A percentile compares a stretch with the other conserved stretches of the same genome.
Conservation (phyloP, 805 yeast genomes). For the Hemisphaericaspora nanyangensis region DNA sequence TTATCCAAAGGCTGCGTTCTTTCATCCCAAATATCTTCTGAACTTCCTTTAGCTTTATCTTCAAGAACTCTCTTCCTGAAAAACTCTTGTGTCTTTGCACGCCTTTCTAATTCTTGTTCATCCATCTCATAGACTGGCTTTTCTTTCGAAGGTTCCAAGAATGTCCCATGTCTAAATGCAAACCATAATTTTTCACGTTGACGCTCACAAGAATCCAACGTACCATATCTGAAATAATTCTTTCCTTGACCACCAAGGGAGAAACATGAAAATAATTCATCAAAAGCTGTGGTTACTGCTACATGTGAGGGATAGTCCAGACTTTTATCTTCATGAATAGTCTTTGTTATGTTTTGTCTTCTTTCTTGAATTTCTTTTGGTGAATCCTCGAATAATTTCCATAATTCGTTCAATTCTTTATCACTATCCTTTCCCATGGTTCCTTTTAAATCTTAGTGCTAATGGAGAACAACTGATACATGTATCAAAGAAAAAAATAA, state of each 20-base stretch:
- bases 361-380: slow-evolving; percentile 24
- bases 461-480: no score
- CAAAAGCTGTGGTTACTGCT: slow-evolving; percentile 67
- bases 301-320: slow-evolving; percentile 30
- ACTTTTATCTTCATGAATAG: slow-evolving; percentile 17
- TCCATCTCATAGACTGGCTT: slow-evolving; percentile 16
- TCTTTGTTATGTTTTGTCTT: slow-evolving; percentile 19
- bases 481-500: background rate
- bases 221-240: slow-evolving; percentile 80
- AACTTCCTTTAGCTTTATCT: slow-evolving; percentile 63
- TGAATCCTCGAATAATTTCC: slow-evolving; percentile 28
- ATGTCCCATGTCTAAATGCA: slow-evolving; percentile 56
- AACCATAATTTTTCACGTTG: slow-evolving; percentile 77
- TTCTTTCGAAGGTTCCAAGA: slow-evolving; percentile 15
- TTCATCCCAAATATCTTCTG: slow-evolving; percentile 81
- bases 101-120: slow-evolving; percentile 46
- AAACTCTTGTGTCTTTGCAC: slow-evolving; percentile 58
- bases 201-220: slow-evolving; percentile 63
- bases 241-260: slow-evolving; percentile 89
- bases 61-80: slow-evolving; percentile 61
- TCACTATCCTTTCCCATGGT: slow-evolving; percentile 13
- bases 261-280: slow-evolving; percentile 80
- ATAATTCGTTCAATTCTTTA: slow-evolving; percentile 25
- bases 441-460: no score
- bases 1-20: slow-evolving; percentile 29